Base-by-base conservation (phyloP, 306 rosid genomes). In the Ormosia semicastrata region DNA sequence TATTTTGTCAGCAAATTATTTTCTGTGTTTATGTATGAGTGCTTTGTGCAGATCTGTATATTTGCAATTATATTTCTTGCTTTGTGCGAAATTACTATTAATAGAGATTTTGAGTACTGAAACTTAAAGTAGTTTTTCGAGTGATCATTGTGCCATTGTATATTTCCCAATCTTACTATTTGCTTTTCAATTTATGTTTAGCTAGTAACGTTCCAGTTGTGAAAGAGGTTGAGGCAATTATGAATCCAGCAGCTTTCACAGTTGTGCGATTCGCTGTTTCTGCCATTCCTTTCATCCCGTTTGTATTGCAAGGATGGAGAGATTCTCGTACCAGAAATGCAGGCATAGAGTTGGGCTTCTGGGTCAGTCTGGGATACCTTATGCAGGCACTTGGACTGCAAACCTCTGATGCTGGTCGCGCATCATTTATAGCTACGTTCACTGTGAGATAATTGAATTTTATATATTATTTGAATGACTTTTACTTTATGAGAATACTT, bases 391-490 rank as follows among this genome's bases (percentile, higher is more conserved):
- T 93, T 43, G 97, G 97, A 79, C 82, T 93, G 60, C 84, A 82
- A 54, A 93, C 95, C 24, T 93, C 97, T 8, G 97, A 89, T 88
- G 93, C 97, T 33, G 97, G 94, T 30, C 90, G 94, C 6, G 94
- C 95, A 24, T 88, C 94, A 4, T 93, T 93, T 71, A 24, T 93
- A 49, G 82, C 94, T 29, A 89, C 67, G 87, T 89, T 93, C 83
- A 93, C 95, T 71, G 97, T 93, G 69, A 70, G 86, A 68, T 29
- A n/a, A 53, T 56, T 24, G 77, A 57, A 68, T 32, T 24, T 67
- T 56, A 5, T 37, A 24, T 24, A 29, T 33, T 59, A 12, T 50
- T 30, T 14, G 41, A 75, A 69, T 50, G 4, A 4, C 18, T 65
- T 62, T 77, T 80, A 50, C 62, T 66, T 18, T 44, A 7, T 18